A percentile compares a stretch with the other conserved stretches of the same genome.
These are phyloP conservation scores for Cercophora sp. DNA, from an alignment of 495 filamentous ascomycete genomes.

Conservation along the genomic window DNA sequence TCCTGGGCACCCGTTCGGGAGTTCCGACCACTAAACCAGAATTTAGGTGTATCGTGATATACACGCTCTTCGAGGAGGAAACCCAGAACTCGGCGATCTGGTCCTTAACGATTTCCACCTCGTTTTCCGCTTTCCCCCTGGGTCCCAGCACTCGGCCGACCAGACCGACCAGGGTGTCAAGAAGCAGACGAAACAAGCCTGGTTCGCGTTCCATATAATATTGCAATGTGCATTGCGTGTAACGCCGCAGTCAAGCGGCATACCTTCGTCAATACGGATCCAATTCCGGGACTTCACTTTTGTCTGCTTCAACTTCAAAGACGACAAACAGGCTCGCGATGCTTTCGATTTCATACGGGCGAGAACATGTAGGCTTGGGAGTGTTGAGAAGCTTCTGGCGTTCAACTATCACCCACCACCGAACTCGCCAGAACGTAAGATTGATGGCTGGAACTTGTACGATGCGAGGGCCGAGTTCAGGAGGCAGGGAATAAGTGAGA, in stretches of 20 bases:
- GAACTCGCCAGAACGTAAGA: slow-evolving; percentile 58
- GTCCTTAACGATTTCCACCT: slow-evolving; percentile 41
- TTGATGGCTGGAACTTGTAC: slow-evolving; percentile 87
- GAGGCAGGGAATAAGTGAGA: slow-evolving; percentile 75
- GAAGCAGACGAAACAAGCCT: slow-evolving; percentile 62
- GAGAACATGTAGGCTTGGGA: slow-evolving; percentile 77
- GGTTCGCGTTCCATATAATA: slow-evolving; percentile 94
- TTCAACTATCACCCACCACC: slow-evolving; percentile 75
- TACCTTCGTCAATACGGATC: slow-evolving; percentile 78
- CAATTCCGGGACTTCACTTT: slow-evolving; percentile 91
- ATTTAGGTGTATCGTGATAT: slow-evolving; percentile 35
- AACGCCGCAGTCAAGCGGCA: slow-evolving; percentile 63
- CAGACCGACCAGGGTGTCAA: slow-evolving; percentile 36
- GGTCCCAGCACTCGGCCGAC: slow-evolving; percentile 21
- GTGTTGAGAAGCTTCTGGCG: slow-evolving; percentile 86
- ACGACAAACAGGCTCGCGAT: slow-evolving; percentile 71
- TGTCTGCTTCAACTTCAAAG: slow-evolving; percentile 80
- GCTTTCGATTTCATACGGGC: slow-evolving; percentile 84
- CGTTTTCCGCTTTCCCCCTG: slow-evolving; percentile 34
- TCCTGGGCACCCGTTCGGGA: not conserved
- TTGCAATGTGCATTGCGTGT: slow-evolving; percentile 67
- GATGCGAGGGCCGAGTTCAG: slow-evolving; percentile 75
- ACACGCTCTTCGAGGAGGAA: slow-evolving; percentile 41
- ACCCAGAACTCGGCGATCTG: slow-evolving; percentile 39
- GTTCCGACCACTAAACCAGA: slow-evolving; percentile 19